Conservation (phyloP, 1,139 yeast species). For the Magnusiomyces fungicola region DNA sequence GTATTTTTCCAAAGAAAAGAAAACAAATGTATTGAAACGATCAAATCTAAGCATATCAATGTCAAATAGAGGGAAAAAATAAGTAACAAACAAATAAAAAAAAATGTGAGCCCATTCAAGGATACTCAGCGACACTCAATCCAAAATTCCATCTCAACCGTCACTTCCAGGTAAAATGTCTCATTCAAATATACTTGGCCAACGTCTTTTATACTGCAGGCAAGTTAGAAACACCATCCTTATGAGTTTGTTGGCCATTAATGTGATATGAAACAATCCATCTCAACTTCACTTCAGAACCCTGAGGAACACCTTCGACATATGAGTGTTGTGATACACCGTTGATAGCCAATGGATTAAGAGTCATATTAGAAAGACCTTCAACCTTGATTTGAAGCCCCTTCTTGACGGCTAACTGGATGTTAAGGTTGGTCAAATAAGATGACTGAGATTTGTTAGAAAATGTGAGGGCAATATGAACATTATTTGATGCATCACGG, state of each 20-base stretch:
- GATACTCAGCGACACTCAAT: too few relatives aligned
- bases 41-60: too few relatives aligned
- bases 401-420: slow-evolving; percentile 80
- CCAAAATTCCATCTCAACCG: too few relatives aligned
- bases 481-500: background rate
- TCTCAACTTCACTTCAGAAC: slow-evolving; percentile 51
- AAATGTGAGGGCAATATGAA: slow-evolving; percentile 42
- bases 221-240: slow-evolving; percentile 17
- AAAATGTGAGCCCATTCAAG: too few relatives aligned
- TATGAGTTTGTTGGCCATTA: slow-evolving; percentile 18
- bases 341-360: slow-evolving; percentile 45
- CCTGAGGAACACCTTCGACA: slow-evolving; percentile 42
- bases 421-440: slow-evolving; percentile 46
- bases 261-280: slow-evolving; percentile 66
- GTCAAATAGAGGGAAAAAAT: too few relatives aligned
- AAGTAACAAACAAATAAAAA: too few relatives aligned
- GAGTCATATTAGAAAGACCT: slow-evolving; percentile 56
- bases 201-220: background rate
- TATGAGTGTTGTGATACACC: slow-evolving; percentile 53
- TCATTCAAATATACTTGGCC: too few relatives aligned
- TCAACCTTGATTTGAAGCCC: slow-evolving; percentile 54
- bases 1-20: too few relatives aligned
- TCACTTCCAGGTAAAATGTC: too few relatives aligned
- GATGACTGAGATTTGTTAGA: slow-evolving; percentile 38
- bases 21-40: too few relatives aligned